phyloP scores from a whole-genome alignment of 1,284 basidiomycete species.

The Pterula multifida region DNA sequence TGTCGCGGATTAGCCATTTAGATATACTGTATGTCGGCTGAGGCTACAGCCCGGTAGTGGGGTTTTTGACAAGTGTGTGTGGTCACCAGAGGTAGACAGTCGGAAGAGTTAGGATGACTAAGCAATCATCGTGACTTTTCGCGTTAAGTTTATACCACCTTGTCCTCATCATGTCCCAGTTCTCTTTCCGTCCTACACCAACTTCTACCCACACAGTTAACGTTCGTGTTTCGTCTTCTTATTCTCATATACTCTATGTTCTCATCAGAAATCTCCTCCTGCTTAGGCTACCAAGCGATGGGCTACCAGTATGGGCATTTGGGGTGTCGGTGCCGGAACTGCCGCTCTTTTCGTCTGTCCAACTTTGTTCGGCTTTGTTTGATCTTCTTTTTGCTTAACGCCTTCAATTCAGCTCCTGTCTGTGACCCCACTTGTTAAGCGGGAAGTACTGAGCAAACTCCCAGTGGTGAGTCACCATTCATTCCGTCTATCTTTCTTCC shows the following conservation, averaged over 20 bases:
- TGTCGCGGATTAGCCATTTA: constrained; percentile 90
- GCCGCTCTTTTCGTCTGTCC: constrained; percentile 51
- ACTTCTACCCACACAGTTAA: neutral
- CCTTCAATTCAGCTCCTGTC: constrained; percentile 12
- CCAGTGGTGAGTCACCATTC: constrained; percentile 1
- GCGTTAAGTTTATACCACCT: neutral
- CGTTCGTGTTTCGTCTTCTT: neutral
- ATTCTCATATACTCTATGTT: neutral
- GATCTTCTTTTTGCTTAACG: neutral
- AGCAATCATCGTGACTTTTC: neutral
- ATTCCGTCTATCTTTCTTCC: constrained; percentile 2
- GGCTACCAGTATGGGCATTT: constrained; percentile 46
- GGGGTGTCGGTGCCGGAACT: constrained; percentile 58
- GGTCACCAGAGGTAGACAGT: neutral
- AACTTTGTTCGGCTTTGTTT: neutral
- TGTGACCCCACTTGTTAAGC: constrained; percentile 16
- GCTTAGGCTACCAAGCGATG: constrained; percentile 43
- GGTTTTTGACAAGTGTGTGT: neutral
- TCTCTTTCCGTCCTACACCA: neutral
- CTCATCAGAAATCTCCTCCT: no score
- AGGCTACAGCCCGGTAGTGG: neutral
- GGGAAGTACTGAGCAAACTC: constrained; percentile 14
- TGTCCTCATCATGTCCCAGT: neutral
- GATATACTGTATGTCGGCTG: neutral
- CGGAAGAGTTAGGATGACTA: neutral